Percentiles rank a stretch among this genome's conserved stretches.
Evolutionary conservation across 257 asterid genomes (phyloP).

Genomic region (Leonotis leonurus): DNA sequence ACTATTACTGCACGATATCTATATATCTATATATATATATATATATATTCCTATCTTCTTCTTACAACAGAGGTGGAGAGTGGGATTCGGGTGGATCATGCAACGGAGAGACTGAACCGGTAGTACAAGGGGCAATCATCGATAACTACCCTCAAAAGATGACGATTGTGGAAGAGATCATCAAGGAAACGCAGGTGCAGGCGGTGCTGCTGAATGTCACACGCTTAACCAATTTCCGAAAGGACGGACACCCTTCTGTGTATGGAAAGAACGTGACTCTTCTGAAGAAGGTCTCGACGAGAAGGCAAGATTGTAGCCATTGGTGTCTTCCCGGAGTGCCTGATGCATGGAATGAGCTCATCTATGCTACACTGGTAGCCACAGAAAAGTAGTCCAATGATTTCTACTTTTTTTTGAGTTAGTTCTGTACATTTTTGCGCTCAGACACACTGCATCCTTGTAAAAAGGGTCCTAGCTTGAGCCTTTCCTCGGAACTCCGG

Average conservation of each 20-base stretch:
- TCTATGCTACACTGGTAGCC: constrained; percentile 59
- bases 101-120: constrained; percentile 75
- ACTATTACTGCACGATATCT: neutral
- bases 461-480: neutral
- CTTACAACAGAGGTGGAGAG: constrained; percentile 81
- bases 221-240: constrained; percentile 70
- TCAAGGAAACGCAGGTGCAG: constrained; percentile 47
- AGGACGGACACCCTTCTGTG: constrained; percentile 92
- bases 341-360: constrained; percentile 94
- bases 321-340: constrained; percentile 99
- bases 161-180: constrained; percentile 64
- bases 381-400: constrained; percentile 21
- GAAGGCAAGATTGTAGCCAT: constrained; percentile 92
- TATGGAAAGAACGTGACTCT: constrained; percentile 57
- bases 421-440: neutral
- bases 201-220: constrained; percentile 68
- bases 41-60: neutral
- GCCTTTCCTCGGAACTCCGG: neutral
- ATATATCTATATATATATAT: too few relatives aligned
- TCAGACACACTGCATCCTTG: neutral
- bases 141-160: constrained; percentile 76
- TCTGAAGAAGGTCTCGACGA: constrained; percentile 50
- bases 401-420: neutral
- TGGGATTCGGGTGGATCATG: constrained; percentile 99
- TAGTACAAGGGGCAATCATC: constrained; percentile 51